Evolutionary conservation across 441 rosid species (phyloP).

Genomic region (Euphorbia celastroides): DNA sequence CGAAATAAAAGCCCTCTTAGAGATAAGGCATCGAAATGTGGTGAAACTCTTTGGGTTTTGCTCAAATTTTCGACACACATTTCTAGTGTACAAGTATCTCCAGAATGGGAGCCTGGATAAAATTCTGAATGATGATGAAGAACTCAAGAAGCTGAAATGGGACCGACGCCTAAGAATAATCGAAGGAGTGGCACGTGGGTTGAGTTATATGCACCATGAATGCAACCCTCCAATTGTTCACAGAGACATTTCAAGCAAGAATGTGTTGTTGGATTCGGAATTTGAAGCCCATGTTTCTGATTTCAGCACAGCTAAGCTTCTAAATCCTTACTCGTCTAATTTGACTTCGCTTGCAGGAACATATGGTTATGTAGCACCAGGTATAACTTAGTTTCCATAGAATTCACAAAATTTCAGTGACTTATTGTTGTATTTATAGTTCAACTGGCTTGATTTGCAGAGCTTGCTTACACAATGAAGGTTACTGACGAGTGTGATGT

Average conservation of each 20-base stretch:
- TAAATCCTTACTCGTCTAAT: conserved; percentile 25
- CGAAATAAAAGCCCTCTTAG: conserved; percentile 26
- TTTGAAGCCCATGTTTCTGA: conserved; percentile 28
- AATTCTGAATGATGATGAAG: conserved; percentile 11
- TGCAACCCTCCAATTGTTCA: no score
- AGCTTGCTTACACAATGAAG: conserved; percentile 34
- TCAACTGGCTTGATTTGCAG: conserved; percentile 13
- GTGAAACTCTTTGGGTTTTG: no score
- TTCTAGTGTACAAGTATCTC: no score
- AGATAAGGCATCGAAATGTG: conserved; percentile 34
- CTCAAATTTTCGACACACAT: no score
- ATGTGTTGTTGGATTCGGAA: conserved; percentile 26
- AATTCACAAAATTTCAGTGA: no score
- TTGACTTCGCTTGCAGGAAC: conserved; percentile 34
- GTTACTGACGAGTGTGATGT: conserved; percentile 35
- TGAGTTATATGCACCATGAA: conserved; percentile 35
- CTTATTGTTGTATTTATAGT: no score
- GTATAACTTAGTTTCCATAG: neutral
- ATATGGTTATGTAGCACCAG: conserved; percentile 28
- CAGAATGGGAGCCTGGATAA: conserved; percentile 22
- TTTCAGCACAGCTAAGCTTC: no score
- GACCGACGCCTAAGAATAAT: conserved; percentile 20
- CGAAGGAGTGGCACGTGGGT: conserved; percentile 27
- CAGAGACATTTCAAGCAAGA: no score
- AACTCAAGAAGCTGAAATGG: conserved; percentile 29